These are phyloP conservation scores for Hevea brasiliensis DNA, from an alignment of 345 rosid species.

Conservation along the genomic window DNA sequence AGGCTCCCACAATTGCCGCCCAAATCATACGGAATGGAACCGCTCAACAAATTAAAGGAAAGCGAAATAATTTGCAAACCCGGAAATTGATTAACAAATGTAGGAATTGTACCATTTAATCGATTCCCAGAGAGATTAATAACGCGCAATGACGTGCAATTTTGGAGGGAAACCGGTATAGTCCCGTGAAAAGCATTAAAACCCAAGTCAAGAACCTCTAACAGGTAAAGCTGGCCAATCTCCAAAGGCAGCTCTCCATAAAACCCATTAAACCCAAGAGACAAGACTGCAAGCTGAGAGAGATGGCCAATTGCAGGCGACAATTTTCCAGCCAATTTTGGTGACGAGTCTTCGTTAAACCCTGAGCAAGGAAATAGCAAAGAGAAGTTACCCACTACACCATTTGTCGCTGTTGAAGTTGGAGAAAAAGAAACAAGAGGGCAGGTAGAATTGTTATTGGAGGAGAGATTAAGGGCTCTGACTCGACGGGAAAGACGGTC, in stretches of 20 bases:
- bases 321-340: conserved; percentile 34
- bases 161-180: conserved; percentile 33
- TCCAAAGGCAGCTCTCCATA: conserved; percentile 42
- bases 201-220: conserved; percentile 55
- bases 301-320: conserved; percentile 36
- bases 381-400: conserved; percentile 35
- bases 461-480: conserved; percentile 32
- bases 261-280: conserved; percentile 43
- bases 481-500: conserved; percentile 42
- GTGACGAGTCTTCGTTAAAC: conserved; percentile 6
- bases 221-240: conserved; percentile 34
- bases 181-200: conserved; percentile 44
- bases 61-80: conserved; percentile 33
- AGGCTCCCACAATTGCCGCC: conserved; percentile 40
- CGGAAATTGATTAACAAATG: conserved; percentile 19
- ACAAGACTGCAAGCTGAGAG: conserved; percentile 38
- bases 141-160: conserved; percentile 37
- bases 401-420: neutral
- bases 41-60: conserved; percentile 41
- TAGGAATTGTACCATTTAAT: conserved; percentile 41
- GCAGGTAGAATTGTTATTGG: conserved; percentile 27
- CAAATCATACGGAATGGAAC: conserved; percentile 33
- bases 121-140: conserved; percentile 46
- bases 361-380: conserved; percentile 39
- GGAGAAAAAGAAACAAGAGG: conserved; percentile 23